Percentiles rank a stretch among this genome's conserved stretches.
These are phyloP conservation scores for Vitis rotundifolia DNA, from an alignment of 164 flowering plant genomes.

Conservation along the genomic window DNA sequence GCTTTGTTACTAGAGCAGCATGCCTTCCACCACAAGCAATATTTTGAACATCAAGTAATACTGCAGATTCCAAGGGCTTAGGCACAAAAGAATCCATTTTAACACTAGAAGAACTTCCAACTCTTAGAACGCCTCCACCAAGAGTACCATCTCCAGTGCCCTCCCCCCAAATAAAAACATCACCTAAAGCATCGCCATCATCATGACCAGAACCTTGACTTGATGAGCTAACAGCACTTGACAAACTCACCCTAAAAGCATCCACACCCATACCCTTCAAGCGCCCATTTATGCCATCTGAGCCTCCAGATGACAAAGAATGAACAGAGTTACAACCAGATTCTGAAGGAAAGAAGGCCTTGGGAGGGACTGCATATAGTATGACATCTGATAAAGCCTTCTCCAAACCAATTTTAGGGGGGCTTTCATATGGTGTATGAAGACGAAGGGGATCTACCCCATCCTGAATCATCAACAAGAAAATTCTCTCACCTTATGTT, in stretches of 20 bases:
- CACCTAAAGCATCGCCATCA: slow-evolving; percentile 32
- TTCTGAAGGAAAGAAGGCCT: slow-evolving; percentile 22
- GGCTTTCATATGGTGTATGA: slow-evolving; percentile 19
- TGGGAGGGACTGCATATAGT: slow-evolving; percentile 20
- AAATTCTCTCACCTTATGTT: not conserved
- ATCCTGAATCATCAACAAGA: slow-evolving; percentile 19
- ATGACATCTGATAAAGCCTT: slow-evolving; percentile 23
- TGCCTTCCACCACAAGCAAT: slow-evolving; percentile 38
- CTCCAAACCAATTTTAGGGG: slow-evolving; percentile 20
- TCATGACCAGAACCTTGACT: slow-evolving; percentile 38
- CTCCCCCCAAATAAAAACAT: slow-evolving; percentile 39
- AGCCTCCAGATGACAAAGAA: slow-evolving; percentile 22
- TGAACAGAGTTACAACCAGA: slow-evolving; percentile 16
- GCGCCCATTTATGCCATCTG: slow-evolving; percentile 17
- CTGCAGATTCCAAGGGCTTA: slow-evolving; percentile 34
- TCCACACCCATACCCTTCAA: slow-evolving; percentile 12
- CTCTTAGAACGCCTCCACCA: slow-evolving; percentile 19
- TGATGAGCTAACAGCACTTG: slow-evolving; percentile 32
- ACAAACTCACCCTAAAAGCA: slow-evolving; percentile 29
- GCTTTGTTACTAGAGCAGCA: slow-evolving; percentile 33
- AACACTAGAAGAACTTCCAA: slow-evolving; percentile 9
- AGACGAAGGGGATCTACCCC: slow-evolving; percentile 16
- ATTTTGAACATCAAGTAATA: slow-evolving; percentile 35
- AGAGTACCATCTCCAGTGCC: slow-evolving; percentile 22
- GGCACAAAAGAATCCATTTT: slow-evolving; percentile 26